Conservation (phyloP, 129 eudicot genomes). For the Flaveria bidentis region DNA sequence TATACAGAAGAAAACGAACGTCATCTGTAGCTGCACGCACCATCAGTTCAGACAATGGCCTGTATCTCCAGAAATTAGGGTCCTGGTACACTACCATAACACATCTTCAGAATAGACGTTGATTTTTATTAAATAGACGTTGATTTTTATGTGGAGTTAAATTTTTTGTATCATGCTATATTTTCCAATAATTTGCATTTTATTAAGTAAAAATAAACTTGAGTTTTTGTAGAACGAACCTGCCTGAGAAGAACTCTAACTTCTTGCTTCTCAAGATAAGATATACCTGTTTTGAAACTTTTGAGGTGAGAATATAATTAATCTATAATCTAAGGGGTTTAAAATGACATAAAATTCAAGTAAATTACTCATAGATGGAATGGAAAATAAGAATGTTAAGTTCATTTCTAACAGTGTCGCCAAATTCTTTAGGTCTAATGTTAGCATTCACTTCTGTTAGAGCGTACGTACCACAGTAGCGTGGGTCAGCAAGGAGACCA, state of each 20-base stretch:
- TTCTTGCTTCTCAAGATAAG: conserved; percentile 86
- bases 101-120: conserved; percentile 12
- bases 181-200: not conserved
- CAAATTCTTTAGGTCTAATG: not conserved
- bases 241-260: conserved; percentile 77
- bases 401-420: not conserved
- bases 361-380: not conserved
- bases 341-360: no score
- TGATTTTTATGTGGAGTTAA: not conserved
- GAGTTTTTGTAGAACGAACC: conserved; percentile 51
- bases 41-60: conserved; percentile 90
- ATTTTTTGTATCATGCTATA: conserved; percentile 5
- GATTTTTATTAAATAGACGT: not conserved
- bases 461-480: conserved; percentile 67
- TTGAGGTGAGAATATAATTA: conserved; percentile 19
- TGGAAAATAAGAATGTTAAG: conserved; percentile 3
- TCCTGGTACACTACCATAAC: conserved; percentile 58
- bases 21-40: conserved; percentile 95
- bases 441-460: not conserved
- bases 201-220: not conserved
- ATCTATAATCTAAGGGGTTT: no score
- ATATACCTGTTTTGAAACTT: conserved; percentile 53
- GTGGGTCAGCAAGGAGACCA: conserved; percentile 91
- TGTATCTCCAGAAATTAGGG: conserved; percentile 87
- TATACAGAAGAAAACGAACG: conserved; percentile 87